Conservation (phyloP, 148 eudicot genomes). For the Persicaria maculosa region DNA sequence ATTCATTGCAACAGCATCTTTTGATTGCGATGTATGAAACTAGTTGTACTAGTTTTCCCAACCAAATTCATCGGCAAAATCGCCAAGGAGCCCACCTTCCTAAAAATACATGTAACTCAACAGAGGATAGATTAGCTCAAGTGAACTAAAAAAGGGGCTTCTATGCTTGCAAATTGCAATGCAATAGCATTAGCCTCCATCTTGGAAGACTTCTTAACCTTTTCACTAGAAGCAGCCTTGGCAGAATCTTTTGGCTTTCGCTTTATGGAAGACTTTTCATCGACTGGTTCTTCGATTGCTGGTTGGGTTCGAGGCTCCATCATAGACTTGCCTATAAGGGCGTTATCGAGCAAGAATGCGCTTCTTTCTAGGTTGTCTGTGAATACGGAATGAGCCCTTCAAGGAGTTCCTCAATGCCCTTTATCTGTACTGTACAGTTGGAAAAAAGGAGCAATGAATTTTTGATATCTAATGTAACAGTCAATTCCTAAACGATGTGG, state of each 20-base stretch:
- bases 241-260: conserved; percentile 45
- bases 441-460: not conserved
- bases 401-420: conserved; percentile 78
- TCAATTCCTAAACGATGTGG: not conserved
- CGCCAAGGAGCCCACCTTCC: not conserved
- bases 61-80: not conserved
- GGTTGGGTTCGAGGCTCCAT: conserved; percentile 54
- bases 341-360: conserved; percentile 70
- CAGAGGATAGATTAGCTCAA: not conserved
- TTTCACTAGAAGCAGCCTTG: conserved; percentile 27
- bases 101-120: not conserved
- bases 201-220: conserved; percentile 32
- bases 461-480: not conserved
- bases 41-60: too few species aligned
- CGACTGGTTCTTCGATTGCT: conserved; percentile 7
- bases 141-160: not conserved
- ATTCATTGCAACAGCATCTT: too few species aligned
- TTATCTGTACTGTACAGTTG: conserved; percentile 54
- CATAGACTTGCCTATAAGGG: conserved; percentile 81
- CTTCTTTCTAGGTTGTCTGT: conserved; percentile 85
- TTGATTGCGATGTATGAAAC: too few species aligned
- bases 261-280: conserved; percentile 39
- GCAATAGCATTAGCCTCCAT: conserved; percentile 34
- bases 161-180: conserved; percentile 34
- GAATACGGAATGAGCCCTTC: conserved; percentile 92